phyloP scores from a whole-genome alignment of 257 asterid genomes.

The Scutellaria galericulata region DNA sequence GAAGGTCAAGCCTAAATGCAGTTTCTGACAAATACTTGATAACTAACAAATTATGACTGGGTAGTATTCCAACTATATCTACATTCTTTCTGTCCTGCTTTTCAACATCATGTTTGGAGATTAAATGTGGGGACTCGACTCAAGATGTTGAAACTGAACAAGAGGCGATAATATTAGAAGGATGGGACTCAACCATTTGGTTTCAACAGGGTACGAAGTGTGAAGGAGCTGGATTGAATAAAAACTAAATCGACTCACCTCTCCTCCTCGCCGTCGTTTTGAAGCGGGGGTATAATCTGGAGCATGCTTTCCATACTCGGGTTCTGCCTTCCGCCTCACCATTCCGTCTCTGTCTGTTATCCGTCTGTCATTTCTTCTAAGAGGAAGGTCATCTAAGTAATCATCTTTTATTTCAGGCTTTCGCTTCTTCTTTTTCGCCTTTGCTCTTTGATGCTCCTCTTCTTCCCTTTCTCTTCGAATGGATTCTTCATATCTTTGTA shows the following conservation, averaged over 20 bases:
- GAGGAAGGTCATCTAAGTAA: conserved; percentile 69
- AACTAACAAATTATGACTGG: neutral
- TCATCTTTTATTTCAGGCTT: conserved; percentile 65
- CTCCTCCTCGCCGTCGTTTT: conserved; percentile 93
- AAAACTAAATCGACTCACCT: conserved; percentile 55
- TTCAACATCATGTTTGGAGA: conserved; percentile 16
- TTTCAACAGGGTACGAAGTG: neutral
- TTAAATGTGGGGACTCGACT: conserved; percentile 17
- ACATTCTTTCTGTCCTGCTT: neutral
- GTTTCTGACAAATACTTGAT: neutral
- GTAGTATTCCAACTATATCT: neutral
- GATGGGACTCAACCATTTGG: conserved; percentile 21
- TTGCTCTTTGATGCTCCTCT: conserved; percentile 75
- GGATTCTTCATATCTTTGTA: conserved; percentile 67
- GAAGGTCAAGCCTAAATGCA: neutral
- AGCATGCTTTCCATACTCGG: conserved; percentile 56
- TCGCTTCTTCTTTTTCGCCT: conserved; percentile 77
- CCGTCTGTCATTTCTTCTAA: conserved; percentile 76
- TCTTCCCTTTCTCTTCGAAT: conserved; percentile 93
- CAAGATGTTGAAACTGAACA: conserved; percentile 18
- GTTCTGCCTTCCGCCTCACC: conserved; percentile 58
- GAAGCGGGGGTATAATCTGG: conserved; percentile 63
- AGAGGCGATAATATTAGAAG: neutral
- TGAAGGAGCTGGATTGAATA: neutral
- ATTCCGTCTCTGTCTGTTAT: conserved; percentile 70